Base-by-base conservation (phyloP, 257 asterid species). In the Solanum neorickii region DNA sequence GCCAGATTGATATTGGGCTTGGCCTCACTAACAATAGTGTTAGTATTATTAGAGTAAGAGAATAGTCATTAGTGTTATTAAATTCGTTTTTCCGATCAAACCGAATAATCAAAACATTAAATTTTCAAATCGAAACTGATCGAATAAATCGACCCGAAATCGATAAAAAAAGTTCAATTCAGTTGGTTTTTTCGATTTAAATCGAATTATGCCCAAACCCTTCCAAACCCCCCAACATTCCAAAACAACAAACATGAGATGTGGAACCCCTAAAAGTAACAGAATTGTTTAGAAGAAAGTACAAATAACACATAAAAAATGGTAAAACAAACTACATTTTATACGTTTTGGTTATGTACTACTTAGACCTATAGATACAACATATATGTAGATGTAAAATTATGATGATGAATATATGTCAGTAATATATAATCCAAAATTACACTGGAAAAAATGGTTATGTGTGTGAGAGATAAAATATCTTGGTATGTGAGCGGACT, bases 121-220 rank as follows among this genome's bases (percentile, higher is more conserved):
- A 16, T 16, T 52, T 18, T 52, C 62, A 2, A 52, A 52, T 0
- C 2, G 10, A 52, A 52, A 52, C 11, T 3, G 11, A 52, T 1
- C 4, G n/a, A 52, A 52, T 52, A 52, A 52, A 52, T 0, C 0
- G 3, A 49, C 0, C 0, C 9, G 5, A 52, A 52, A 18, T 0
- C 2, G 0, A 52, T 16, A 25, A 15, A 52, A 52, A 18, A 52
- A 52, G 62, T 52, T 52, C 3, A 0, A 7, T 52, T 52, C 62
- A 1, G 0, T 52, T 0, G 62, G 0, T 52, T 56, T 56, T 18
- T 56, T 56, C 0, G 4, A 0, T 56, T 56, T 56, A 10, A 56
- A 56, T 0, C 11, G 62, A 9, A 52, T 16, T 52, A 0, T 18
- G 62, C n/a, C 62, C 62, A 18, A 0, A 0, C 4, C 62, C 1